These are phyloP conservation scores for Theobroma grandiflorum DNA, from an alignment of 441 rosid species.

Conservation along the genomic window DNA sequence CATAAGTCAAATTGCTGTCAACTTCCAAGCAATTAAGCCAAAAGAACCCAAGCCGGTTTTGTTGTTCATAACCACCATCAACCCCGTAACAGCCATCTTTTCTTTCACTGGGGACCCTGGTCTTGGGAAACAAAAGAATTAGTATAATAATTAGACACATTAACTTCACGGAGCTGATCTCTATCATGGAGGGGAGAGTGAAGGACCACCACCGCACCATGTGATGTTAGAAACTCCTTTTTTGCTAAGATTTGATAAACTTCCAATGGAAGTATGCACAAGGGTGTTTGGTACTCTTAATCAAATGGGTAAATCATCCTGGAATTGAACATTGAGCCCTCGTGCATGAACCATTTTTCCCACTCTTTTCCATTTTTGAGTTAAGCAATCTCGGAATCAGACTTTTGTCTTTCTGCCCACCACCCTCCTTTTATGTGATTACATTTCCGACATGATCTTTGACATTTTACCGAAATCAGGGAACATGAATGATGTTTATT, in stretches of 20 bases:
- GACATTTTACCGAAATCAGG: background rate
- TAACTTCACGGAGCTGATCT: constrained; percentile 8
- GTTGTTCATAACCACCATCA: constrained; percentile 18
- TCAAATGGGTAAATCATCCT: too few relatives aligned
- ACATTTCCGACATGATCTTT: background rate
- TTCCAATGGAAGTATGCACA: background rate
- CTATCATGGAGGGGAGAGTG: background rate
- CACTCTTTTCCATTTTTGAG: background rate
- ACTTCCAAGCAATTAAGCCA: constrained; percentile 23
- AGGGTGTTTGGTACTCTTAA: too few relatives aligned
- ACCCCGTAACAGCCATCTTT: background rate
- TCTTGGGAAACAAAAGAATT: background rate
- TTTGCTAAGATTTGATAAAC: background rate
- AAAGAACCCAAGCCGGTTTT: constrained; percentile 28
- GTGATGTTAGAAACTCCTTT: background rate
- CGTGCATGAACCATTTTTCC: background rate
- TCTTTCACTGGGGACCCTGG: constrained; percentile 11
- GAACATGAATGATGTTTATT: background rate
- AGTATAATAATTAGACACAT: background rate
- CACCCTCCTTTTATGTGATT: background rate
- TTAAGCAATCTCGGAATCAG: background rate
- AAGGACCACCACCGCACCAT: background rate
- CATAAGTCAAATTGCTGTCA: constrained; percentile 16
- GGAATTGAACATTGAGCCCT: background rate
- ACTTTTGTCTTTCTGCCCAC: background rate